Conservation (phyloP, 202 grass and related monocot genomes). For the Eragrostis tef region DNA sequence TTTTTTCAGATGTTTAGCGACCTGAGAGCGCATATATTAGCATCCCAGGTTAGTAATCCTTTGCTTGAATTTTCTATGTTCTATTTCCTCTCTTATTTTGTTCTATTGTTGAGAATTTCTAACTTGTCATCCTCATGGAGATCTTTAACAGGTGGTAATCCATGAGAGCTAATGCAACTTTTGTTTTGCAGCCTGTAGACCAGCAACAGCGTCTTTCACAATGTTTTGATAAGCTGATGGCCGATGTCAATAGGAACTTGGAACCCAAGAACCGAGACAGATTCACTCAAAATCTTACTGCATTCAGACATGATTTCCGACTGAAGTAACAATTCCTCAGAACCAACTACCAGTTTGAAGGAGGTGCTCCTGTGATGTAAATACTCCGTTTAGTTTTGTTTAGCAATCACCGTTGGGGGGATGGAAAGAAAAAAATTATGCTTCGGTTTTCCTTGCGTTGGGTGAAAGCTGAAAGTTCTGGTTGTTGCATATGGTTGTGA, state of each 20-base stretch:
- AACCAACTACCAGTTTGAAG: conserved; percentile 35
- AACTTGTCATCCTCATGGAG: not conserved
- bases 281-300: conserved; percentile 97
- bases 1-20: conserved; percentile 85
- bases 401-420: conserved; percentile 45
- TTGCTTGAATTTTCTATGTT: conserved; percentile 43
- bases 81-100: conserved; percentile 32
- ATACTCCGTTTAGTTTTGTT: conserved; percentile 44
- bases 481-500: conserved; percentile 44
- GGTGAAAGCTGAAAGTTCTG: conserved; percentile 42
- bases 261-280: conserved; percentile 96
- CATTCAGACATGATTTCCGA: conserved; percentile 90
- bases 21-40: conserved; percentile 86
- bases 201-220: conserved; percentile 83
- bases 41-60: conserved; percentile 74
- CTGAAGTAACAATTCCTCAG: conserved; percentile 61
- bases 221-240: conserved; percentile 97
- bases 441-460: conserved; percentile 43
- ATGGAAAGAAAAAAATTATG: not conserved
- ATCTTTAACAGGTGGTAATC: not conserved
- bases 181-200: conserved; percentile 75
- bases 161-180: conserved; percentile 34
- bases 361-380: conserved; percentile 51
- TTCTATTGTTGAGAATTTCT: conserved; percentile 23
- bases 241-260: conserved; percentile 85